phyloP scores from a whole-genome alignment of 1,284 basidiomycete species.

The Sporisorium scitamineum region DNA sequence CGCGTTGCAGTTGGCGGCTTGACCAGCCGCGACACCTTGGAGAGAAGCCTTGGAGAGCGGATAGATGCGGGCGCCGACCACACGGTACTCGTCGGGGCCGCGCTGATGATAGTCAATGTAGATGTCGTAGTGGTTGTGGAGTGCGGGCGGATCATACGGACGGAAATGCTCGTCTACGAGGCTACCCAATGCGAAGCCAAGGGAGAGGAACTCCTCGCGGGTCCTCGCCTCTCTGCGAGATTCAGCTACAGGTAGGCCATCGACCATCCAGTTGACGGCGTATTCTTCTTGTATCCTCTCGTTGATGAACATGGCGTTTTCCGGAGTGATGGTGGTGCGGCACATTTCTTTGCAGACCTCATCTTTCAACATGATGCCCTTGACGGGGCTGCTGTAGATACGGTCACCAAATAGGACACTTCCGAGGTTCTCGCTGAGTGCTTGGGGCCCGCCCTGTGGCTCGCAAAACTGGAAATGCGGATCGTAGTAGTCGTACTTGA shows the following conservation, averaged over 20 bases:
- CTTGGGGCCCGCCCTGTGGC: constrained; percentile 80
- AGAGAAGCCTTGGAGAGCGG: constrained; percentile 59
- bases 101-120: constrained; percentile 68
- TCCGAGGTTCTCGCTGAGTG: constrained; percentile 88
- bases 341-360: constrained; percentile 84
- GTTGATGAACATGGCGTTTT: constrained; percentile 89
- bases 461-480: constrained; percentile 86
- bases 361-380: constrained; percentile 81
- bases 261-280: constrained; percentile 92
- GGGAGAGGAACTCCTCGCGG: constrained; percentile 73
- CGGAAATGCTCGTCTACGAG: constrained; percentile 69
- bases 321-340: constrained; percentile 75
- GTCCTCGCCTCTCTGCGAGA: constrained; percentile 66
- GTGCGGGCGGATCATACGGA: constrained; percentile 57
- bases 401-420: constrained; percentile 95
- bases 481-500: constrained; percentile 81
- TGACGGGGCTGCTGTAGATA: constrained; percentile 89
- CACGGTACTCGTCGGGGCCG: constrained; percentile 59
- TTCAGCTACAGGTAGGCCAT: constrained; percentile 87
- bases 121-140: constrained; percentile 67
- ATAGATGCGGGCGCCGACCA: constrained; percentile 66
- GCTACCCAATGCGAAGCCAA: constrained; percentile 70
- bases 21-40: constrained; percentile 18
- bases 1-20: constrained; percentile 50
- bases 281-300: constrained; percentile 92